phyloP scores from a whole-genome alignment of 2,329 filamentous ascomycete genomes.

The Aureobasidium sp. region DNA sequence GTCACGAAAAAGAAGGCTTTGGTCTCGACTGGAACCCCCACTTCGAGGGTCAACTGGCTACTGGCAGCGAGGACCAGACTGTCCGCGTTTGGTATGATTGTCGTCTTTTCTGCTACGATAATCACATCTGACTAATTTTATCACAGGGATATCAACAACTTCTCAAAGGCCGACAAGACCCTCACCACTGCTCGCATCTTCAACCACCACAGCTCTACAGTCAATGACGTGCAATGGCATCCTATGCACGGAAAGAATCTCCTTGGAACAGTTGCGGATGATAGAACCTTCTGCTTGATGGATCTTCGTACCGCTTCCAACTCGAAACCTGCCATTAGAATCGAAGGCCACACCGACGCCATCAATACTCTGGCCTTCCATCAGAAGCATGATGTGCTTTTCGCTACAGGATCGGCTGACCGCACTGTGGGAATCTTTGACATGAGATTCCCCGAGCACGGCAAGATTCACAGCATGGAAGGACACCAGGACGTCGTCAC shows the following conservation, averaged over 20 bases:
- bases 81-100: slow-evolving; percentile 73
- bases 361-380: slow-evolving; percentile 97
- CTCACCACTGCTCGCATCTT: slow-evolving; percentile 68
- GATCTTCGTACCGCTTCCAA: slow-evolving; percentile 65
- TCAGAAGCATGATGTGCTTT: slow-evolving; percentile 76
- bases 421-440: slow-evolving; percentile 96
- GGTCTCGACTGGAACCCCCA: slow-evolving; percentile 90
- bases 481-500: slow-evolving; percentile 86
- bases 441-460: slow-evolving; percentile 58
- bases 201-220: slow-evolving; percentile 79
- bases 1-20: slow-evolving; percentile 84
- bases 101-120: neutral
- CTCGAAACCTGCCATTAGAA: slow-evolving; percentile 41
- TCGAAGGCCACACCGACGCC: slow-evolving; percentile 78
- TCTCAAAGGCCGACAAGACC: slow-evolving; percentile 59
- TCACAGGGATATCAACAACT: slow-evolving; percentile 77
- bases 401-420: slow-evolving; percentile 90
- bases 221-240: slow-evolving; percentile 96
- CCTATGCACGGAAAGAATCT: slow-evolving; percentile 68
- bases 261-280: slow-evolving; percentile 90
- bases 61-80: slow-evolving; percentile 85
- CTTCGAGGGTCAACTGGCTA: slow-evolving; percentile 69
- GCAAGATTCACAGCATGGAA: slow-evolving; percentile 82
- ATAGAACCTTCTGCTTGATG: slow-evolving; percentile 84
- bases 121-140: slow-evolving; percentile 59